phyloP scores from a whole-genome alignment of 495 filamentous ascomycete species.

The Penicillium soppii region DNA sequence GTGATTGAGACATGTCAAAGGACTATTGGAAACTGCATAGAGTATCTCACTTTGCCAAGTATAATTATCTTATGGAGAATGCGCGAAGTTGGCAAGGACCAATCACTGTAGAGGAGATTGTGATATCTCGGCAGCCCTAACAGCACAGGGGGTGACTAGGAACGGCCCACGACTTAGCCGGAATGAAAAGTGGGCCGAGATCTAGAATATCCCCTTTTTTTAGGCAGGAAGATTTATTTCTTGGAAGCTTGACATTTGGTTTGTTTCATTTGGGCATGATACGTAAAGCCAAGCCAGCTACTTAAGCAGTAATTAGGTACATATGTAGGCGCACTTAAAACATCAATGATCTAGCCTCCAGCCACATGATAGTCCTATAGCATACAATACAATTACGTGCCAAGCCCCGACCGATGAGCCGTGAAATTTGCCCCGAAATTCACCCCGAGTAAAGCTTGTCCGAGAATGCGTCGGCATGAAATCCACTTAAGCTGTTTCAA shows the following conservation, averaged over 20 bases:
- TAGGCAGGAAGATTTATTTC: no score
- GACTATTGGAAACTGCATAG: neutral
- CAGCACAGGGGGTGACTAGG: slow-evolving; percentile 12
- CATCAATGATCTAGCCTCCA: neutral
- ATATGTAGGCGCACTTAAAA: no score
- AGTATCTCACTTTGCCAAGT: slow-evolving; percentile 3
- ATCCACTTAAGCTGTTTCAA: neutral
- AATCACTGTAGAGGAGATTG: neutral
- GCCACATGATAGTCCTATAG: neutral
- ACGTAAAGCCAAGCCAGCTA: no score
- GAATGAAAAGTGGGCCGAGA: slow-evolving; percentile 22
- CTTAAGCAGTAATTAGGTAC: no score
- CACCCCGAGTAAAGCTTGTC: neutral
- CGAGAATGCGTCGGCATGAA: neutral
- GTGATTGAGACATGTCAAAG: neutral
- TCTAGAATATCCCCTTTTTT: slow-evolving; percentile 1
- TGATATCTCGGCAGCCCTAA: slow-evolving; percentile 11
- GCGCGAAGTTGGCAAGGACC: neutral
- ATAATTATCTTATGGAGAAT: slow-evolving; percentile 3
- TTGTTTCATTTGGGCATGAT: no score
- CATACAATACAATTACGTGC: neutral
- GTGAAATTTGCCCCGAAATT: no score
- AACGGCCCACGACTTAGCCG: slow-evolving; percentile 16
- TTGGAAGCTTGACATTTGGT: no score
- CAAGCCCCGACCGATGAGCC: neutral